These are phyloP conservation scores for Coemansia sp. DNA, from an alignment of 192 early-diverging fungal species.

Conservation along the genomic window DNA sequence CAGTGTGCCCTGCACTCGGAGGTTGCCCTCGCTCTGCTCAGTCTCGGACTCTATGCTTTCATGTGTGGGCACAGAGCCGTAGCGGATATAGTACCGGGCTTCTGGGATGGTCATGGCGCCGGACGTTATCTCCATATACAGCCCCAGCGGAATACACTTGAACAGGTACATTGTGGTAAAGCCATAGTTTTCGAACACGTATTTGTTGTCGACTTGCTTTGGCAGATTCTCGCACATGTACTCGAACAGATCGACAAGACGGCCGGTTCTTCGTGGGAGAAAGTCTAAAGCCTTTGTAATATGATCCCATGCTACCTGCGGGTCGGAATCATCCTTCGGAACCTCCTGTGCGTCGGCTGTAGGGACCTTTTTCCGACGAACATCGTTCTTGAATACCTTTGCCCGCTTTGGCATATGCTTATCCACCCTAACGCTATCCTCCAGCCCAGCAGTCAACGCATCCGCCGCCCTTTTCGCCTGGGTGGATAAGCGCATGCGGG, in stretches of 20 bases:
- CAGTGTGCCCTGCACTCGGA: constrained; percentile 1
- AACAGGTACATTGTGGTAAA: constrained; percentile 31
- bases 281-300: constrained; percentile 11
- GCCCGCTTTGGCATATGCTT: neutral
- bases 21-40: neutral
- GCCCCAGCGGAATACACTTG: constrained; percentile 21
- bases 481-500: too few relatives aligned
- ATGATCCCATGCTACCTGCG: constrained; percentile 5
- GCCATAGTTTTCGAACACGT: constrained; percentile 21
- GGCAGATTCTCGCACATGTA: constrained; percentile 22
- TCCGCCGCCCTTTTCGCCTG: neutral
- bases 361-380: neutral
- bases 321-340: neutral
- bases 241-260: constrained; percentile 23
- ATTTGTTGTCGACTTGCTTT: constrained; percentile 8
- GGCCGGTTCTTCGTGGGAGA: constrained; percentile 17
- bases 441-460: neutral
- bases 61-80: constrained; percentile 11
- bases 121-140: constrained; percentile 22
- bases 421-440: neutral
- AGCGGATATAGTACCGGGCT: constrained; percentile 23
- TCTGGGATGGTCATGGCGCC: constrained; percentile 13
- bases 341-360: neutral
- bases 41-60: neutral
- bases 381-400: neutral